These are phyloP conservation scores for Kalmusia sp. DNA, from an alignment of 2,329 filamentous ascomycete species.

Conservation along the genomic window DNA sequence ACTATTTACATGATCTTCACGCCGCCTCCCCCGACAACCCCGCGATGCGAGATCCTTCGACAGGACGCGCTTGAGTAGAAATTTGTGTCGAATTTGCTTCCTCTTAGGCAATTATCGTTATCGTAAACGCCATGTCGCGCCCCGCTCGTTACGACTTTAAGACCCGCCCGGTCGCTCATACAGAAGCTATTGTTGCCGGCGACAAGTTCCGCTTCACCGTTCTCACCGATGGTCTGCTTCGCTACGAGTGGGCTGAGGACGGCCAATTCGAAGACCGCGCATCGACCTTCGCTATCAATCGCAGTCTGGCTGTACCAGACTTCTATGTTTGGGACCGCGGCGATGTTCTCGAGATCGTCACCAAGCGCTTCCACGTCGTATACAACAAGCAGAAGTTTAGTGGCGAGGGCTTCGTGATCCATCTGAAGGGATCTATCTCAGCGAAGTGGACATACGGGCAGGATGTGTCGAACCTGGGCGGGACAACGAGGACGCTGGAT, in stretches of 20 bases:
- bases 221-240: conserved; percentile 62
- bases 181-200: conserved; percentile 55
- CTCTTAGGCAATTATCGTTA: too few relatives aligned
- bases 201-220: conserved; percentile 66
- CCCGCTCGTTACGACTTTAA: conserved; percentile 53
- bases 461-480: conserved; percentile 51
- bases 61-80: neutral
- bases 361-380: conserved; percentile 60
- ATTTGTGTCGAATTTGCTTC: conserved; percentile 17
- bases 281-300: conserved; percentile 67
- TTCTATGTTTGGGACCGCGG: conserved; percentile 58
- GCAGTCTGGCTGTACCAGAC: conserved; percentile 56
- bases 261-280: conserved; percentile 67
- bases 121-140: conserved; percentile 31
- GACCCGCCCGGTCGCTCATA: conserved; percentile 53
- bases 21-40: conserved; percentile 23
- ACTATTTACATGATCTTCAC: conserved; percentile 29
- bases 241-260: conserved; percentile 69
- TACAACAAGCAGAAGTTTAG: conserved; percentile 67
- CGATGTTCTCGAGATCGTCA: conserved; percentile 62
- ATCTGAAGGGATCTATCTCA: conserved; percentile 53
- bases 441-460: conserved; percentile 61
- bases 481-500: conserved; percentile 64
- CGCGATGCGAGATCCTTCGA: conserved; percentile 23
- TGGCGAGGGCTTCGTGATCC: conserved; percentile 56